Conservation (phyloP, 208 protist genomes). For the Balamuthia mandrillaris region DNA sequence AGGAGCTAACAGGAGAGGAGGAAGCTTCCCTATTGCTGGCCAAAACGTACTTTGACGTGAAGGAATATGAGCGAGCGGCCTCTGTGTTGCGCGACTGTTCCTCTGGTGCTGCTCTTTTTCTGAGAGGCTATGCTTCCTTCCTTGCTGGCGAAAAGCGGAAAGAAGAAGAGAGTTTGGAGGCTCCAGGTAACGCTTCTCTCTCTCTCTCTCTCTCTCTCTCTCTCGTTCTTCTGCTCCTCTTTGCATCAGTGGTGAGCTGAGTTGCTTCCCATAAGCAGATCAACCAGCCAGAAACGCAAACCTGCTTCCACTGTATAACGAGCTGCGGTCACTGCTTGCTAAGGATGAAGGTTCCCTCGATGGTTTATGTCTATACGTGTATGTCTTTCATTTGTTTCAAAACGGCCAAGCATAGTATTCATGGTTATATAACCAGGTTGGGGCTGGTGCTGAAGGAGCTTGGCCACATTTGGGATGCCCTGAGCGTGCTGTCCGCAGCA, state of each 20-base stretch:
- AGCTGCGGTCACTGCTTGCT: not conserved
- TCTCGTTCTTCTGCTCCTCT: not conserved
- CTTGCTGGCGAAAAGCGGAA: conserved; percentile 45
- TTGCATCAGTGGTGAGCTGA: not conserved
- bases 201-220: not conserved
- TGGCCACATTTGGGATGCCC: not conserved
- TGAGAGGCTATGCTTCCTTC: not conserved
- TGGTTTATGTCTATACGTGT: conserved; percentile 45
- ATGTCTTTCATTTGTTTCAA: not conserved
- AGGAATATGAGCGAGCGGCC: conserved; percentile 32
- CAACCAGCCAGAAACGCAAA: no score
- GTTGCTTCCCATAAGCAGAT: not conserved
- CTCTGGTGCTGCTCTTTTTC: not conserved
- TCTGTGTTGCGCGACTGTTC: conserved; percentile 1
- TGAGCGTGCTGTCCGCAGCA: conserved; percentile 38
- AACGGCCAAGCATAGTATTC: not conserved
- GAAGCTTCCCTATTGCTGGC: conserved; percentile 20
- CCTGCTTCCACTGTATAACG: not conserved
- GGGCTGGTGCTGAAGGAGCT: not conserved
- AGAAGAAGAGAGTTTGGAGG: conserved; percentile 37
- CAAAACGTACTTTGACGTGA: conserved; percentile 53
- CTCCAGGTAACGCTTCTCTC: not conserved
- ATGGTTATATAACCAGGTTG: not conserved
- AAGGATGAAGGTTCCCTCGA: conserved; percentile 24
- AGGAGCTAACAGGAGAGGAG: not conserved